These are phyloP conservation scores for Cryphonectria parasitica DNA, from an alignment of 2,329 filamentous ascomycete genomes.

Conservation along the genomic window DNA sequence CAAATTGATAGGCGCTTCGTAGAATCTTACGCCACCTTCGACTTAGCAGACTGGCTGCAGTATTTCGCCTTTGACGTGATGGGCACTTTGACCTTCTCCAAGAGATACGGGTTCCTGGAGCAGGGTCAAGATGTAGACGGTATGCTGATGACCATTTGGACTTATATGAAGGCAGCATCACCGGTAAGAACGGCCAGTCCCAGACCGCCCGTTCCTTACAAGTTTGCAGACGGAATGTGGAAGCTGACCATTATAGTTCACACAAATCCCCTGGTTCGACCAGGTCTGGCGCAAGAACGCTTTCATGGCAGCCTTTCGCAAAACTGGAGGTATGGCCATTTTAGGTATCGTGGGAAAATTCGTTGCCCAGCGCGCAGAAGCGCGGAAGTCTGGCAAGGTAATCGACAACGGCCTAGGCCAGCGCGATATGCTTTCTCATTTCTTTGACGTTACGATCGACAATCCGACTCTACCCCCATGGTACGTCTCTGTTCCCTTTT, in stretches of 20 bases:
- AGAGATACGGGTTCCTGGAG: conserved; percentile 56
- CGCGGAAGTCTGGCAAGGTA: conserved; percentile 13
- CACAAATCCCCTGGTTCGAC: conserved; percentile 42
- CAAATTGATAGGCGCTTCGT: conserved; percentile 31
- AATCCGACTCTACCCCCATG: conserved; percentile 31
- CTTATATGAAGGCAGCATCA: conserved; percentile 55
- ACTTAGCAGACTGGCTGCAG: conserved; percentile 52
- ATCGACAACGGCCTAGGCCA: conserved; percentile 15
- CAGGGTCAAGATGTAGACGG: conserved; percentile 53
- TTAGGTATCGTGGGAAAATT: conserved; percentile 44
- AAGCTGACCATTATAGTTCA: conserved; percentile 52
- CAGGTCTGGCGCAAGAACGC: conserved; percentile 52
- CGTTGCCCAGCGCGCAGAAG: conserved; percentile 13
- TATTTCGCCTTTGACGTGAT: conserved; percentile 53
- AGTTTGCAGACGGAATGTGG: too few relatives aligned
- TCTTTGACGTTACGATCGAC: conserved; percentile 29
- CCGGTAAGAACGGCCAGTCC: conserved; percentile 44
- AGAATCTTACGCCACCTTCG: conserved; percentile 23
- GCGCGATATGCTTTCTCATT: conserved; percentile 29
- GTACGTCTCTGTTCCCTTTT: too few relatives aligned
- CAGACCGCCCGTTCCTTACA: too few relatives aligned
- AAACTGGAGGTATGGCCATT: conserved; percentile 52
- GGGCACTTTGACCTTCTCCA: conserved; percentile 54
- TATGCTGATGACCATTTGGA: conserved; percentile 55
- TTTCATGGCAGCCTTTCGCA: conserved; percentile 46